Evolutionary conservation across 305 asterid species (phyloP), one percentile per base, ranked within the genome.

Genomic region (Fraxinus xanthoxyloides): DNA sequence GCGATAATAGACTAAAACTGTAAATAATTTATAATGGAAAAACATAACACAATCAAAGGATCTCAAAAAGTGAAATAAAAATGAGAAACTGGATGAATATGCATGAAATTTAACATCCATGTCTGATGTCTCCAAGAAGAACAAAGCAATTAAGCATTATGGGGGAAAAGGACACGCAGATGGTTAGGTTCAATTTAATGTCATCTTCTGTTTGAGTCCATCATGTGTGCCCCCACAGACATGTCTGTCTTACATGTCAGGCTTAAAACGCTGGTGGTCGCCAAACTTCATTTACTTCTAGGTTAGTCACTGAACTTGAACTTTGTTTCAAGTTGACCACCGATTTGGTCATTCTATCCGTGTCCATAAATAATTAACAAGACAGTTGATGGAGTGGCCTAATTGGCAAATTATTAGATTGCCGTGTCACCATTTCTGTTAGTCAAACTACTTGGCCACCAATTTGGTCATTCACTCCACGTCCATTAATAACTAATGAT

Each of bases 61-160:
- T 36, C 35, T 15, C 15, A 34, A 21, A 13, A 65, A 63, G 2
- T 51, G 46, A 79, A 38, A 19, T 43, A 38, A 51, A 77, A 31
- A 56, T 56, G 28, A 21, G 67, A 10, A 7, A 65, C 13, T 36
- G n/a, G 26, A 21, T 54, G 17, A 35, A 63, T 1, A n/a, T 26
- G n/a, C 67, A 40, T 84, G 67, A 56, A 40, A 17, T 12, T 67
- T 35, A 51, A 36, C 61, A n/a, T 26, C 31, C 23, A 51, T 24
- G 4, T 77, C 56, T 24, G n/a, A 51, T 24, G 4, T 77, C 56
- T 24, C 69, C 43, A 77, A 85, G 54, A 67, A 30, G 77, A 75
- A 72, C n/a, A 82, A 76, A 72, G 81, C 35, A 74, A 82, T 81
- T 21, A 79, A 61, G 70, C 74, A 70, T 77, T 81, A 31, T 74